These are phyloP conservation scores for Physcomitrium patens DNA, from an alignment of 225 moss, liverwort and hornwort genomes.

Conservation along the genomic window DNA sequence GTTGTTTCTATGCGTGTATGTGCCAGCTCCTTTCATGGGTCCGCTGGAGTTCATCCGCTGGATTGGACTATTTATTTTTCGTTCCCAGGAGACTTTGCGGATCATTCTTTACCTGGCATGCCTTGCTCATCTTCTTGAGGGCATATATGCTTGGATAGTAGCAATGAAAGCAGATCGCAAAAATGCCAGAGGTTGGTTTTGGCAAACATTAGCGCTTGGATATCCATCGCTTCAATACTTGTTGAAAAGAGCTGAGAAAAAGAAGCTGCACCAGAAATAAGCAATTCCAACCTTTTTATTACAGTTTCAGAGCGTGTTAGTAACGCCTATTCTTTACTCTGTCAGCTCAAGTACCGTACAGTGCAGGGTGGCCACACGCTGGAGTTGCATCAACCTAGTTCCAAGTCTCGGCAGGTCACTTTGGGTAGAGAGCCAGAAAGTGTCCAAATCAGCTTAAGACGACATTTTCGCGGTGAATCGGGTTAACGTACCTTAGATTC, in stretches of 20 bases:
- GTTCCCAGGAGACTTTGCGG: conserved; percentile 40
- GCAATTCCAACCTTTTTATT: background rate
- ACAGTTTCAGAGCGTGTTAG: background rate
- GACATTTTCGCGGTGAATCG: background rate
- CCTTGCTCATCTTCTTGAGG: conserved; percentile 52
- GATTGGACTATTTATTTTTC: conserved; percentile 47
- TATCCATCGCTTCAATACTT: conserved; percentile 50
- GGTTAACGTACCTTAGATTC: background rate
- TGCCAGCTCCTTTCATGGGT: conserved; percentile 64
- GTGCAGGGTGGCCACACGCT: background rate
- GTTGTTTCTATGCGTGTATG: conserved; percentile 44
- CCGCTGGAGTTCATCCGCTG: conserved; percentile 49
- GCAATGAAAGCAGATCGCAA: conserved; percentile 56
- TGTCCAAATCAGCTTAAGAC: background rate
- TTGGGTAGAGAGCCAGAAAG: background rate
- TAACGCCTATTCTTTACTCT: background rate
- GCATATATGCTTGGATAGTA: conserved; percentile 48
- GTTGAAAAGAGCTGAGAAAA: conserved; percentile 43
- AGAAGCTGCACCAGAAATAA: conserved; percentile 27
- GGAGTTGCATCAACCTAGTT: background rate
- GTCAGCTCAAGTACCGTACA: background rate
- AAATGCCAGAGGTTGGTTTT: conserved; percentile 56
- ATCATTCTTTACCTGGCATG: conserved; percentile 39
- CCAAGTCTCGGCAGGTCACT: background rate
- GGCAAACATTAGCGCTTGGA: conserved; percentile 54